phyloP scores from a whole-genome alignment of 352 stramenopile genomes.

The Phytophthora idaei region DNA sequence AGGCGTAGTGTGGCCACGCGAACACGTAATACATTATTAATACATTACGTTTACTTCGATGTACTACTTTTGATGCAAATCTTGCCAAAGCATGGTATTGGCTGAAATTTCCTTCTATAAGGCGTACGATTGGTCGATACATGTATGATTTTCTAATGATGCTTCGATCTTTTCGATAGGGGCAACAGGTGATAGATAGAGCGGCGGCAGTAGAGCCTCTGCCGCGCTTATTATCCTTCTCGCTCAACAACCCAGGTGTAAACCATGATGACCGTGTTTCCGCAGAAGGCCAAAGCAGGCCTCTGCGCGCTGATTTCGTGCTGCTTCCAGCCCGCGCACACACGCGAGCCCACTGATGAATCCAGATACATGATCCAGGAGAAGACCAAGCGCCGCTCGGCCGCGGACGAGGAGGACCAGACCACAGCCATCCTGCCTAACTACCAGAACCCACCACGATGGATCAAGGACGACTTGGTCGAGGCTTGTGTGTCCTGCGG shows the following conservation, averaged over 20 bases:
- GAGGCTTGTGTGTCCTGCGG: conserved; percentile 58
- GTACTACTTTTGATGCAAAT: too few relatives aligned
- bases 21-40: too few relatives aligned
- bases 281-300: conserved; percentile 36
- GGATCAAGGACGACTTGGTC: conserved; percentile 63
- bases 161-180: conserved; percentile 22
- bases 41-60: too few relatives aligned
- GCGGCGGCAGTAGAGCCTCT: conserved; percentile 5
- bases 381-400: conserved; percentile 20
- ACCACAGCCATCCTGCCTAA: conserved; percentile 35
- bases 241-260: neutral
- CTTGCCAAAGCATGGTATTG: neutral
- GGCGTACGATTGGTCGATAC: neutral
- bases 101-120: neutral
- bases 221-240: conserved; percentile 1
- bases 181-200: neutral
- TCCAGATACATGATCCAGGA: conserved; percentile 48
- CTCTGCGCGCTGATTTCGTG: conserved; percentile 58
- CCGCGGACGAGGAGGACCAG: conserved; percentile 10
- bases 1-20: too few relatives aligned
- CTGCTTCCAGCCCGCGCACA: conserved; percentile 59
- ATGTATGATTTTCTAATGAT: neutral
- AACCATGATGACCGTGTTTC: conserved; percentile 22
- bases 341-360: conserved; percentile 33
- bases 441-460: conserved; percentile 58